Evolutionary conservation across 805 yeast genomes (phyloP).

Genomic region (Yamadazyma kitorensis): DNA sequence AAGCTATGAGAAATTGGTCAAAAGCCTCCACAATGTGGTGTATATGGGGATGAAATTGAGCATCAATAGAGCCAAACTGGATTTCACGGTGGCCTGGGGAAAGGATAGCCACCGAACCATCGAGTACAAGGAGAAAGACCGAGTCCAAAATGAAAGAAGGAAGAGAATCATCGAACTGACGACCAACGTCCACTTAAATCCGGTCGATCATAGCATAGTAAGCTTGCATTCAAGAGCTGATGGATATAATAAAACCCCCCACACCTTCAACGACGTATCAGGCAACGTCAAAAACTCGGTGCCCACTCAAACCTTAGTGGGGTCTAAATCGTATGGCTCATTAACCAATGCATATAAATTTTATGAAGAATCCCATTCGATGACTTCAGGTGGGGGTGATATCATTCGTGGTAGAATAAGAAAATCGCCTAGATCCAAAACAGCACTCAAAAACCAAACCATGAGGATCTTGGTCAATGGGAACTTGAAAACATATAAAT

Average conservation of each 20-base stretch:
- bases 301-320: slow-evolving; percentile 28
- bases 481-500: slow-evolving; percentile 50
- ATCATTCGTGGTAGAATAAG: slow-evolving; percentile 62
- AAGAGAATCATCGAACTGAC: slow-evolving; percentile 45
- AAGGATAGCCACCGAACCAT: slow-evolving; percentile 44
- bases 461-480: slow-evolving; percentile 64
- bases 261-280: slow-evolving; percentile 27
- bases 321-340: slow-evolving; percentile 36
- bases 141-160: slow-evolving; percentile 25
- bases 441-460: slow-evolving; percentile 51
- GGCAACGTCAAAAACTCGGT: slow-evolving; percentile 35
- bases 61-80: slow-evolving; percentile 61
- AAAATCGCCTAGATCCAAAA: slow-evolving; percentile 45
- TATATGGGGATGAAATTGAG: slow-evolving; percentile 71
- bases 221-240: slow-evolving; percentile 13
- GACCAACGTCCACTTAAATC: slow-evolving; percentile 19
- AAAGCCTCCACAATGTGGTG: slow-evolving; percentile 63
- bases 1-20: slow-evolving; percentile 48
- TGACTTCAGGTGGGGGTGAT: slow-evolving; percentile 34
- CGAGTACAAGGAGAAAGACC: slow-evolving; percentile 11
- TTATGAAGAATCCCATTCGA: slow-evolving; percentile 24
- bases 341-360: slow-evolving; percentile 26
- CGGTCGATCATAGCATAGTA: slow-evolving; percentile 18
- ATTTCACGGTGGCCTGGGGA: slow-evolving; percentile 45
- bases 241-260: slow-evolving; percentile 34